Conservation (phyloP, 2,329 filamentous ascomycete genomes). For the Trichoderma harzianum region DNA sequence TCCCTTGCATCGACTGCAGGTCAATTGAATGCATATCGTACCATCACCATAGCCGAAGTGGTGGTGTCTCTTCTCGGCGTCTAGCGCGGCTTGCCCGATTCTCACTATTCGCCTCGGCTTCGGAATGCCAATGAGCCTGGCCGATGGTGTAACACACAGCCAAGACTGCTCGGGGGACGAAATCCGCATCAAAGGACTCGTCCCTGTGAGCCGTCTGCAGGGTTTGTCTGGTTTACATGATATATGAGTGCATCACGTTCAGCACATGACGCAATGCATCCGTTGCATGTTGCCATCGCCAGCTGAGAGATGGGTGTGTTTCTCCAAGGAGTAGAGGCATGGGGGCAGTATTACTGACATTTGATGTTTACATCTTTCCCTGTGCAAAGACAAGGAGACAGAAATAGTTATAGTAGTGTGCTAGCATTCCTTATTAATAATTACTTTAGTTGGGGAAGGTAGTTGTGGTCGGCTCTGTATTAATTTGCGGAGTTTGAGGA, state of each 20-base stretch:
- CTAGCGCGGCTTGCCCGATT: background rate
- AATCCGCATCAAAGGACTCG: background rate
- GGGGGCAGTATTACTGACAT: background rate
- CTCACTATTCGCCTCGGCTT: background rate
- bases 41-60: background rate
- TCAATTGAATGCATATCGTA: background rate
- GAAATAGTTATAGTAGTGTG: background rate
- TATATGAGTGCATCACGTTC: background rate
- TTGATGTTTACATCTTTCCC: background rate
- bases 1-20: background rate
- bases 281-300: slow-evolving; percentile 18
- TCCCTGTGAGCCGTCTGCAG: background rate
- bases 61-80: background rate
- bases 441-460: background rate
- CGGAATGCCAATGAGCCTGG: background rate
- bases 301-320: background rate
- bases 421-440: background rate
- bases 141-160: background rate
- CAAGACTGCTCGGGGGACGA: background rate
- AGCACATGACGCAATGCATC: slow-evolving; percentile 18
- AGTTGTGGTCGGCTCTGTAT: background rate
- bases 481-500: background rate
- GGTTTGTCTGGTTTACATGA: background rate
- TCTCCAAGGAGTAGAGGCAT: background rate
- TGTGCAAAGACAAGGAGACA: background rate